Evolutionary conservation across 352 stramenopile species (phyloP).

Genomic region (Pythium volutum): DNA sequence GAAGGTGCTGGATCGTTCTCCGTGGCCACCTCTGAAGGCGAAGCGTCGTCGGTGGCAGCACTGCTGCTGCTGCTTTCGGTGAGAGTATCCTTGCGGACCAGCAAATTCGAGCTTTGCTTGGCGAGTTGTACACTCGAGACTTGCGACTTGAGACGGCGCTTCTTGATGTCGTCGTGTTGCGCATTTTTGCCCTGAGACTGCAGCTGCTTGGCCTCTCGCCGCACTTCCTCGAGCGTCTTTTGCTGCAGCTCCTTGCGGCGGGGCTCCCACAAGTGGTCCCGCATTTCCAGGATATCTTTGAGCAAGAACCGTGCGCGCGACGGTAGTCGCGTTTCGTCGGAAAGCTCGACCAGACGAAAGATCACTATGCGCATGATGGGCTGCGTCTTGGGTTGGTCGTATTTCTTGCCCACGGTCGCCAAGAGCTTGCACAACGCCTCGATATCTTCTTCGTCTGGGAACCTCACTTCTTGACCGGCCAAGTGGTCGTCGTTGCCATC

Average conservation of each 20-base stretch:
- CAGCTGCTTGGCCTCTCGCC: slow-evolving; percentile 76
- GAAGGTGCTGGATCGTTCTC: neutral
- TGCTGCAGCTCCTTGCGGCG: slow-evolving; percentile 86
- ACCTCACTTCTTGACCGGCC: slow-evolving; percentile 64
- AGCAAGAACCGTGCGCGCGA: slow-evolving; percentile 79
- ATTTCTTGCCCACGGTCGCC: slow-evolving; percentile 82
- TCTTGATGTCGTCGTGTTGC: slow-evolving; percentile 75
- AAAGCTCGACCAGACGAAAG: slow-evolving; percentile 80
- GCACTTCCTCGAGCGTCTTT: slow-evolving; percentile 83
- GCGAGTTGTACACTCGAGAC: slow-evolving; percentile 77
- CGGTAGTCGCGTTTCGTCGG: slow-evolving; percentile 60
- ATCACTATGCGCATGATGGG: slow-evolving; percentile 86
- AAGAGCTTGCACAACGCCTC: slow-evolving; percentile 88
- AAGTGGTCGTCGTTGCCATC: slow-evolving; percentile 39
- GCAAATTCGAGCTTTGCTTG: slow-evolving; percentile 74
- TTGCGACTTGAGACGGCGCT: slow-evolving; percentile 73
- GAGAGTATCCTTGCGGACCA: slow-evolving; percentile 47
- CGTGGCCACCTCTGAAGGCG: slow-evolving; percentile 4
- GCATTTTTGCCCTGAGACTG: slow-evolving; percentile 86
- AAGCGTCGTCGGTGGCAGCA: neutral
- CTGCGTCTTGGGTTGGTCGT: slow-evolving; percentile 73
- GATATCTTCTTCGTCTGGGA: slow-evolving; percentile 80
- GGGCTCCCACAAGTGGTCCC: slow-evolving; percentile 85
- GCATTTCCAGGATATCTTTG: slow-evolving; percentile 82
- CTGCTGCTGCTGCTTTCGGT: neutral